phyloP scores from a whole-genome alignment of 2,329 filamentous ascomycete species.

The Sporothrix dimorphospora region DNA sequence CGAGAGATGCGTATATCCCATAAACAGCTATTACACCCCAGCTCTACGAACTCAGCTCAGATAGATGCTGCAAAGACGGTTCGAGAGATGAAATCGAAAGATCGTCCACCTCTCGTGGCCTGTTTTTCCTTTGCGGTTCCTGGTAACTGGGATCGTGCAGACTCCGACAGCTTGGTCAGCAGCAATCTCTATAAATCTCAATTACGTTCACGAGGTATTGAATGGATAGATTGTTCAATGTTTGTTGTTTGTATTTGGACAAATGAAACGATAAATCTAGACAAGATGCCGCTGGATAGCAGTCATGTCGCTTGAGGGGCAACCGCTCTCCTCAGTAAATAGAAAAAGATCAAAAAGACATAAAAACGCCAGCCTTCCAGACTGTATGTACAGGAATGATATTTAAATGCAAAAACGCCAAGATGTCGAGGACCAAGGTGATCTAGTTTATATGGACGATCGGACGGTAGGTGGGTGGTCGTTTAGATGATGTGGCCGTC shows the following conservation, averaged over 20 bases:
- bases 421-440: not conserved
- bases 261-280: not conserved
- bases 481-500: slow-evolving; percentile 37
- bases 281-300: not conserved
- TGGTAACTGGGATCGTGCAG: not conserved
- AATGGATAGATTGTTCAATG: not conserved
- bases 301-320: not conserved
- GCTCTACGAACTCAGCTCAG: not conserved
- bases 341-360: not conserved
- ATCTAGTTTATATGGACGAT: not conserved
- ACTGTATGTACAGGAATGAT: slow-evolving; percentile 21
- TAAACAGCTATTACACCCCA: not conserved
- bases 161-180: not conserved
- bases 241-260: slow-evolving; percentile 2
- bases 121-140: not conserved
- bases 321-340: not conserved
- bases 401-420: slow-evolving; percentile 15
- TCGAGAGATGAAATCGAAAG: not conserved
- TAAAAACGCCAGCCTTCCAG: slow-evolving; percentile 2
- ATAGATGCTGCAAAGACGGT: not conserved
- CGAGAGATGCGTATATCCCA: not conserved
- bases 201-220: not conserved
- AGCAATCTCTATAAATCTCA: not conserved
- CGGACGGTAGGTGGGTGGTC: not conserved
- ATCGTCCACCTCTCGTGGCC: not conserved